Evolutionary conservation across 345 rosid genomes (phyloP).

Genomic region (Eucalyptus guilfoylei): DNA sequence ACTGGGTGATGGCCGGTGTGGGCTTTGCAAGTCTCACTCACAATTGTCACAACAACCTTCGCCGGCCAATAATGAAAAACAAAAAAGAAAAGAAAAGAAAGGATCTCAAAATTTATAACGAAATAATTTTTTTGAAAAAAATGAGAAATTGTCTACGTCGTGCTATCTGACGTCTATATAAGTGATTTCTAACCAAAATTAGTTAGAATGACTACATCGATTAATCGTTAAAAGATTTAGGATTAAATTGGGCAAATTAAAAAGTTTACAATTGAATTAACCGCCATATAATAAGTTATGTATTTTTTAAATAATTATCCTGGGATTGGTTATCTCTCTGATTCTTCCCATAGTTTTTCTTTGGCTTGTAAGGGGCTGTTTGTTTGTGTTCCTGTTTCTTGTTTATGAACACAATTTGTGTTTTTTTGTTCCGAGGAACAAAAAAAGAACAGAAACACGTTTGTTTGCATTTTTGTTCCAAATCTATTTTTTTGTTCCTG

Average conservation of each 20-base stretch:
- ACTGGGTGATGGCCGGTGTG: background rate
- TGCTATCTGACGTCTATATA: accelerated
- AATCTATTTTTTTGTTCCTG: no score
- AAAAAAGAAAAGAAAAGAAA: background rate
- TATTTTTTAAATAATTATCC: background rate
- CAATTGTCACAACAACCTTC: background rate
- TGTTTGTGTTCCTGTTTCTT: no score
- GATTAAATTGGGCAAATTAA: background rate
- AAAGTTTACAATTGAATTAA: background rate
- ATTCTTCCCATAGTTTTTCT: background rate
- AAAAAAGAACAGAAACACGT: no score
- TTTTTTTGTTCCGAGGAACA: no score
- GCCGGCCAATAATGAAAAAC: accelerated
- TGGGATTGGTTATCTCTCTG: background rate
- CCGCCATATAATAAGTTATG: accelerated
- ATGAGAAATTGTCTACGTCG: background rate
- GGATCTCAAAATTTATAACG: background rate
- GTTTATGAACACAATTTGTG: no score
- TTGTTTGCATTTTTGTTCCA: no score
- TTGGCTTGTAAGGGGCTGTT: no score
- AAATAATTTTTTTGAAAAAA: background rate
- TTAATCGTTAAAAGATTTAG: background rate
- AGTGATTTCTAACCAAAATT: background rate
- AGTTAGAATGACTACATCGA: accelerated
- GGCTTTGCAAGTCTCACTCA: background rate